Base-by-base conservation (phyloP, 129 eudicot species). In the Mikania micrantha region DNA sequence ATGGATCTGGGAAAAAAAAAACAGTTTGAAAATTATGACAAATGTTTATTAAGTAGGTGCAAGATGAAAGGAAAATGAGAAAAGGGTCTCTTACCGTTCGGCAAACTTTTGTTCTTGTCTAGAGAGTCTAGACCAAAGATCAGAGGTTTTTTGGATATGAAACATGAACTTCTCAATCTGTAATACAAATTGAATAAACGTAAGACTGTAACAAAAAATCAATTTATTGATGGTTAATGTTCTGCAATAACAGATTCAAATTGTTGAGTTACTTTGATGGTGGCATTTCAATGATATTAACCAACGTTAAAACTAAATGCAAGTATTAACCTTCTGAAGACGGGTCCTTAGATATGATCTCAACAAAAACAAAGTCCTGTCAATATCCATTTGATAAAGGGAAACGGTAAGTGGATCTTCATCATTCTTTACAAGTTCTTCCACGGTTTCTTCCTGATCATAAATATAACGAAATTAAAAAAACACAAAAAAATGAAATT, bases 261-360 rank as follows among this genome's bases (percentile, higher is more conserved):
- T n/a, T n/a, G n/a, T n/a, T n/a, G n/a, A n/a, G n/a, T n/a, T n/a
- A n/a, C n/a, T n/a, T n/a, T n/a, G n/a, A n/a, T n/a, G n/a, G n/a
- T n/a, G n/a, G n/a, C n/a, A n/a, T n/a, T n/a, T n/a, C n/a, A n/a
- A n/a, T n/a, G n/a, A n/a, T n/a, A n/a, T n/a, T n/a, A n/a, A n/a
- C n/a, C 34, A 29, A 29, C 4, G 34, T 29, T 29, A 9, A 12
- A 41, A 41, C n/a, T 11, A 16, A 12, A 42, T 13, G 49, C 49
- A 42, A 42, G 49, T 32, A n/a, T 9, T 42, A 34, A 91, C 97
- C 97, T 91, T 91, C 47, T 88, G 96, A 62, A 91, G 90, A 75
- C 96, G 96, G 70, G 82, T 86, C 52, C 98, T 84, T n/a, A 92
- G 71, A 86, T 92, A 92, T 7, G 98, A 88, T 67, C 95, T 78